Evolutionary conservation across 2,329 filamentous ascomycete genomes (phyloP).

Genomic region (Fusarium brachygibbosum): DNA sequence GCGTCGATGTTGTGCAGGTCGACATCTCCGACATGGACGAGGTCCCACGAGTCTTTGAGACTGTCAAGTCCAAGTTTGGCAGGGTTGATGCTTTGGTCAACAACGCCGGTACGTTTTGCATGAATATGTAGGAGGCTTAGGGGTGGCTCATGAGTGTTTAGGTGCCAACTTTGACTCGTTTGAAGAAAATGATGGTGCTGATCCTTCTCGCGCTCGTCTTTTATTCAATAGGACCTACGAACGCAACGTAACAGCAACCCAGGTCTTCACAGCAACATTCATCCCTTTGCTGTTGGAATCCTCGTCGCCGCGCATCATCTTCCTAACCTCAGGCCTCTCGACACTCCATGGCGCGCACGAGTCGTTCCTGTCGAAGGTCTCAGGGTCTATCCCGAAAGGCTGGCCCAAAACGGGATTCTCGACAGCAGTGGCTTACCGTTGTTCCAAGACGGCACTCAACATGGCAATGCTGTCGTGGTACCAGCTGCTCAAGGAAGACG

Average conservation of each 20-base stretch:
- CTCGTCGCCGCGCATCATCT: conserved; percentile 61
- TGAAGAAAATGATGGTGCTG: conserved; percentile 38
- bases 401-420: conserved; percentile 67
- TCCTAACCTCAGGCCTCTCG: conserved; percentile 62
- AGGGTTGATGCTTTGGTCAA: conserved; percentile 68
- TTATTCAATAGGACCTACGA: conserved; percentile 62
- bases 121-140: no score
- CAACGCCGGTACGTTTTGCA: conserved; percentile 62
- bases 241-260: conserved; percentile 64
- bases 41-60: conserved; percentile 61
- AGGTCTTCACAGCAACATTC: conserved; percentile 57
- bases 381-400: conserved; percentile 52
- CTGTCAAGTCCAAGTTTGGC: conserved; percentile 58
- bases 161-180: conserved; percentile 60
- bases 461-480: conserved; percentile 60
- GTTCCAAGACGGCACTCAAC: conserved; percentile 49
- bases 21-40: conserved; percentile 67
- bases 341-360: conserved; percentile 53
- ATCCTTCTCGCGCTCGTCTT: conserved; percentile 54
- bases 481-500: conserved; percentile 60
- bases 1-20: conserved; percentile 62
- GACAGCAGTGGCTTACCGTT: conserved; percentile 40
- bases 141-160: conserved; percentile 27
- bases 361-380: conserved; percentile 41
- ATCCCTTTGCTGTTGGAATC: conserved; percentile 60